Base-by-base conservation (phyloP, 2,329 filamentous ascomycete genomes). In the Pseudogymnoascus verrucosus region DNA sequence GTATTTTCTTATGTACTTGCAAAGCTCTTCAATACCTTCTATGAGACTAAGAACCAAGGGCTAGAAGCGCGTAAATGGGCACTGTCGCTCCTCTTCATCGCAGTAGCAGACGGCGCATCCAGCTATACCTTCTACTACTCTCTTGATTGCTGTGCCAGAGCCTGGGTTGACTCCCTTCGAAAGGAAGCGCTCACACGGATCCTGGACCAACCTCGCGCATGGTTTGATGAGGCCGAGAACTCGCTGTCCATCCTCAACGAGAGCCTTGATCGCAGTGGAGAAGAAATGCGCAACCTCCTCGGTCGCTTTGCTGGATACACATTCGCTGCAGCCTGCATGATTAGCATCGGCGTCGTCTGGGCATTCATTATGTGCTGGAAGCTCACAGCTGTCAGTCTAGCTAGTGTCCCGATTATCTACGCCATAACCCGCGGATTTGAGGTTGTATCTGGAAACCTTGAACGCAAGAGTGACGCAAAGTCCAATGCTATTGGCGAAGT, bases 231-330 rank as follows among this genome's bases (percentile, higher is more conserved):
- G 60, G 80, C 88, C 1, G 79, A 80, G 36, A 89, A 95, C 73
- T 84, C 82, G 0, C 78, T 88, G 0, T 78, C 80, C 0, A 79
- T 81, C 1, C 80, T 98, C 44, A 85, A 82, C 0, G 86, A 90
- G 65, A 88, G 83, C 51, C 81, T 98, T 0, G 91, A 96, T 70
- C 84, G 89, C 14, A 90, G 91, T 69, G 89, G 89, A 0, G 92
- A 98, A 72, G 91, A 96, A 72, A 93, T 95, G 84, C 84, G 90
- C 7, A 92, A 90, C 68, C 78, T 98, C 0, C 80, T 96, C 0
- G 89, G 90, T 1, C 84, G 89, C 1, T 96, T 96, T 70, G 80
- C 88, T 0, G 88, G 89, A 1, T 84, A 89, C 62, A 74, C 89
- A 0, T 79, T 93, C 12, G 84, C 88, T 8, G 86, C 89, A 3